Base-by-base conservation (phyloP, 2,329 filamentous ascomycete genomes). In the Aspergillus pseudonomiae region DNA sequence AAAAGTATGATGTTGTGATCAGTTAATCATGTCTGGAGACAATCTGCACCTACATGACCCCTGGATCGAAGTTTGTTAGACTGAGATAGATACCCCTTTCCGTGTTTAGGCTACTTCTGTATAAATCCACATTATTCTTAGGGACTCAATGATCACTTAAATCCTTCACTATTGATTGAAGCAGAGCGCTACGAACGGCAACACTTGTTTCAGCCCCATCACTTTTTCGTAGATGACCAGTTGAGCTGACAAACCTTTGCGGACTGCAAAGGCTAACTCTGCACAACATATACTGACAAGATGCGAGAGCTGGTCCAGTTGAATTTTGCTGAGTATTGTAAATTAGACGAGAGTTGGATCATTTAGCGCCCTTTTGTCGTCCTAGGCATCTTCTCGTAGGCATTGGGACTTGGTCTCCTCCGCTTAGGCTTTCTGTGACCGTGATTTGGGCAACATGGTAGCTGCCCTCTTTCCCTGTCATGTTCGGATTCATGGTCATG, bases 331-430 rank as follows among this genome's bases (percentile, higher is more conserved):
- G 36, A 19, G 12, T 12, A 28, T 6, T 21, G n/a, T n/a, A 39
- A 28, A 24, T n/a, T 39, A 19, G 14, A 39, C 30, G 5, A 39
- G 14, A 21, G 6, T 24, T 32, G 10, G 4, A 4, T 12, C 58
- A 10, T 56, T 55, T 43, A 63, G 21, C 68, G 64, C 9, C 59
- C 65, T 50, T 71, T 75, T 11, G 67, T 66, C 10, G 67, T 50
- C 56, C 74, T 79, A 6, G 80, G 79, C 73, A 81, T 78, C 61
- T 77, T 80, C 67, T 83, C 81, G 66, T 83, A 83, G 9, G 80
- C 81, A 73, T 83, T 83, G 7, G 80, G 79, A 65, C 78, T 80
- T 21, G 76, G 76, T 62, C 74, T 80, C 67, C 73, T 75, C 46
- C 69, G 70, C 54, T 71, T 74, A 26, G 60, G 65, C 59, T 76